Evolutionary conservation across 1,284 basidiomycete genomes (phyloP), one percentile per base, ranked within the genome.

Genomic region (Coniferiporia weirii): DNA sequence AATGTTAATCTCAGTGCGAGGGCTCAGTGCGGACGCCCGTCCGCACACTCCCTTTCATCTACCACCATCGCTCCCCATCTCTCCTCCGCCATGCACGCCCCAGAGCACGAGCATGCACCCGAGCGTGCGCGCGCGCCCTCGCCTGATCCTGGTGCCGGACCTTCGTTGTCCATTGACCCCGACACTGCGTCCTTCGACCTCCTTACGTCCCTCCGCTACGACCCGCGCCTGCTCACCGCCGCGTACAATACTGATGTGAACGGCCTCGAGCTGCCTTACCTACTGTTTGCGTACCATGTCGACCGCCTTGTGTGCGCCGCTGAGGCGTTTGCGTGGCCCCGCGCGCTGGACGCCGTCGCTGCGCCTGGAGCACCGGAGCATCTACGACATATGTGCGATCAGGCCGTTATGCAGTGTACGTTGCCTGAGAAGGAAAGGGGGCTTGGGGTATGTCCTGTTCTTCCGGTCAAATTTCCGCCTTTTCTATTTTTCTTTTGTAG

Each of bases 231-330:
- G 6, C 66, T 72, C 10, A 61, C 66, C 5, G 68, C 77, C 10
- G 40, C 63, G 7, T 89, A 84, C 85, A 89, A 89, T 64, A 77
- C 83, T 19, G 72, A 74, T 15, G 64, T 73, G 8, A 76, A 80
- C 52, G 71, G 66, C 1, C 57, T 63, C 0, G 79, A 81, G 1
- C 83, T 79, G 0, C 74, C 79, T 0, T 87, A 82, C 64, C 71
- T 89, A 22, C 72, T 90, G 0, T 79, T 89, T 15, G 70, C 68
- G 0, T 78, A 79, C 65, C 87, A 90, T 63, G 67, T 76, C 56
- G 79, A 85, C 49, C 80, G 88, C 40, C 76, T 91, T 0, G 53
- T 68, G 12, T 68, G 74, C 15, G 82, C 83, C 9, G 77, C 80
- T 1, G 63, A 69, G 27, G 63, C 65, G n/a, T 80, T 86, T 66